Evolutionary conservation across 106 monocot genomes (phyloP).

Genomic region (Xerophyta viscosa): DNA sequence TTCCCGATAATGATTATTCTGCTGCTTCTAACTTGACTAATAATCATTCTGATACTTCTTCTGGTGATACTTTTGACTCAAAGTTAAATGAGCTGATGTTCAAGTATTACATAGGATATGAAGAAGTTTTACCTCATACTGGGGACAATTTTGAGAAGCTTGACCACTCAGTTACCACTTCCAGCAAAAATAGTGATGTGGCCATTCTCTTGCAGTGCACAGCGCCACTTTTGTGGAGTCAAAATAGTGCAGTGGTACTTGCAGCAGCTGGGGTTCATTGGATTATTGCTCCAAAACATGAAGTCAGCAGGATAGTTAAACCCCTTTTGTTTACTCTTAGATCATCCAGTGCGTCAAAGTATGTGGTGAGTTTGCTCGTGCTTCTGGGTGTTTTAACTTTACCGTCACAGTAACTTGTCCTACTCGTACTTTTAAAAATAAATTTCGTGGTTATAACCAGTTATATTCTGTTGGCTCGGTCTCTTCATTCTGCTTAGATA

Average conservation of each 20-base stretch:
- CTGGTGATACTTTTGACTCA: constrained; percentile 8
- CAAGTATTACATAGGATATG: constrained; percentile 52
- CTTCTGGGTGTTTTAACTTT: no score
- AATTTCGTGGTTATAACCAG: no score
- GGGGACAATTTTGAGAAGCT: constrained; percentile 6
- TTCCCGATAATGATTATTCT: constrained; percentile 10
- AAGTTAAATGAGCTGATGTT: constrained; percentile 34
- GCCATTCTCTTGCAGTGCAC: constrained; percentile 71
- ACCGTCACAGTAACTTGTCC: no score
- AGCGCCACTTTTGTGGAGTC: constrained; percentile 92
- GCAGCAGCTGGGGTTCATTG: constrained; percentile 91
- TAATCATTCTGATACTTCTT: not conserved
- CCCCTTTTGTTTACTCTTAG: constrained; percentile 77
- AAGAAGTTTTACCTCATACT: constrained; percentile 20
- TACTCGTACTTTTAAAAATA: no score
- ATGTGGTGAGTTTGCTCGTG: constrained; percentile 55
- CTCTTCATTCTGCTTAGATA: no score
- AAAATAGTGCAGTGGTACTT: constrained; percentile 89
- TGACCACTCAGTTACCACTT: constrained; percentile 11
- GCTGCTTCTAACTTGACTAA: constrained; percentile 4
- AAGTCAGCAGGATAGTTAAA: constrained; percentile 62
- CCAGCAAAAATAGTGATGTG: constrained; percentile 64
- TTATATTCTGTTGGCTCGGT: no score
- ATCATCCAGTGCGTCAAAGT: constrained; percentile 65
- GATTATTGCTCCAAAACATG: constrained; percentile 66